Base-by-base conservation (phyloP, 768 basidiomycete species). In the Rhodotorula kratochvilovae region DNA sequence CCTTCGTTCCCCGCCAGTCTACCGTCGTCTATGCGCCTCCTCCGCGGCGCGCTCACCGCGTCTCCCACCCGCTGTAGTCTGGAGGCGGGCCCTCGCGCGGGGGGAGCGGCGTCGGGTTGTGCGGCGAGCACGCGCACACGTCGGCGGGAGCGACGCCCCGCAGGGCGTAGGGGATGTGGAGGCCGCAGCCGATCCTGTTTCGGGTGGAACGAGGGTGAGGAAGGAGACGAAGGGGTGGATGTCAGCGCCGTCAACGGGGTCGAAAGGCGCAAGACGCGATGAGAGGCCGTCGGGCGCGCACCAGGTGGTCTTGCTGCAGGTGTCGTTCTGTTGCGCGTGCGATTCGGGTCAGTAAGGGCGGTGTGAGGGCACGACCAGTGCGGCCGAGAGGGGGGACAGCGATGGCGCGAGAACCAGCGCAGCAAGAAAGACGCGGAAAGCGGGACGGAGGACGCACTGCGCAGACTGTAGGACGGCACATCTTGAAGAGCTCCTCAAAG, bases 101-200 rank as follows among this genome's bases (percentile, higher is more conserved):
- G 25, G 29, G 46, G 35, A 68, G 55, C 8, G 51, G 51, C 51
- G 51, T 29, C 51, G 58, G 65, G 31, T 45, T 54, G 64, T 71
- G 64, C 23, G 39, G 27, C 21, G 55, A 61, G 61, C 70, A 71
- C 21, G 7, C 31, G 66, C 70, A 71, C 25, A 51, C 43, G 45
- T 71, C 61, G 7, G 46, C 13, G 27, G 63, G 56, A 10, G 51
- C 53, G 19, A 71, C 65, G 19, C 45, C 33, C 17, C 5, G 11
- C 66, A 71, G 67, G n/a, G 58, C 70, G 50, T 25, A 21, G 36
- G 46, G 56, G 43, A 71, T 71, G 62, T 71, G 70, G 23, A 50
- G 61, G n/a, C 70, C 70, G 66, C 70, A 71, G 31, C 70, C 70
- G 56, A 36, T 29, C 65, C 65, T 66, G 64, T 3, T n/a, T n/a